Evolutionary conservation across 176 grass and related monocot species (phyloP).

Genomic region (Rhynchospora breviuscula): DNA sequence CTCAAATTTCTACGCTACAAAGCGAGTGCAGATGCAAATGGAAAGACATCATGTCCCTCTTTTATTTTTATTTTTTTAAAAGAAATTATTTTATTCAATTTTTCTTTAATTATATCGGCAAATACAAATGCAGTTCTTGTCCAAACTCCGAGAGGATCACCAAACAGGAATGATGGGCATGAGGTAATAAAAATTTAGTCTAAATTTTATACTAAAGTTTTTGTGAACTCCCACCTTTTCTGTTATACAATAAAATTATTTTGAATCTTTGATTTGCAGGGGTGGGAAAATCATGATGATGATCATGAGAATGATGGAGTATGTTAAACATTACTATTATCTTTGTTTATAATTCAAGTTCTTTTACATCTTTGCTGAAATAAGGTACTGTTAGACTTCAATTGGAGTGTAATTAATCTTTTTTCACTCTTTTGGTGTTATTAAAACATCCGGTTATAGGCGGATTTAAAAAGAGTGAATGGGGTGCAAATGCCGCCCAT

Average conservation of each 20-base stretch:
- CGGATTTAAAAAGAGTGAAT: too few species aligned
- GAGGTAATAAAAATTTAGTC: background rate
- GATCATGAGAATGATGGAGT: too few species aligned
- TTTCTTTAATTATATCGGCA: background rate
- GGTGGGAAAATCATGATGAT: too few species aligned
- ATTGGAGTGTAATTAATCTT: background rate
- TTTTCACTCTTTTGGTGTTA: background rate
- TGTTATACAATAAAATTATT: background rate
- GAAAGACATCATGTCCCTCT: background rate
- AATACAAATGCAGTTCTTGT: background rate
- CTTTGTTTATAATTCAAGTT: too few species aligned
- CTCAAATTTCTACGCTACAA: background rate
- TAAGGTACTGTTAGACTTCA: background rate
- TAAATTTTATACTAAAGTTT: background rate
- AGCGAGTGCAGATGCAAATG: background rate
- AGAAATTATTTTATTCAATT: background rate
- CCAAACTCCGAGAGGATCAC: background rate
- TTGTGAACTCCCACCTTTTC: background rate
- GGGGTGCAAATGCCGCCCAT: too few species aligned
- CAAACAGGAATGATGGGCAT: background rate
- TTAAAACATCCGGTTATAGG: background rate
- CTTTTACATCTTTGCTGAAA: background rate
- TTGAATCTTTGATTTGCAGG: background rate
- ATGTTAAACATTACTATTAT: too few species aligned
- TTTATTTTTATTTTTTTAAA: background rate